These are phyloP conservation scores for Simmondsia chinensis DNA, from an alignment of 148 eudicot species.

Conservation along the genomic window DNA sequence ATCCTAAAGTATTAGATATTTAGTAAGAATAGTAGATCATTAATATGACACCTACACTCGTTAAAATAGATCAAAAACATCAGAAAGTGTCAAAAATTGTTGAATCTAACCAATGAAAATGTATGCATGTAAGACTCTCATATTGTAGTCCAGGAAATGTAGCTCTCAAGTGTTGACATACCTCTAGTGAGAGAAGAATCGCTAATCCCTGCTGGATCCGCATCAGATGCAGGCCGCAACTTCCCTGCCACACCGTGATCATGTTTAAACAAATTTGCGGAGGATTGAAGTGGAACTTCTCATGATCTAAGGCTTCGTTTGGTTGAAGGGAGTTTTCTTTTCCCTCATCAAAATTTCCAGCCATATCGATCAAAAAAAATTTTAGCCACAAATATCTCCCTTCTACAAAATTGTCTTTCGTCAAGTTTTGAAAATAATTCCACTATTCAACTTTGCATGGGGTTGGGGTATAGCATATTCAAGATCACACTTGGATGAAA, in stretches of 20 bases:
- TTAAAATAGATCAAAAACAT: too few species aligned
- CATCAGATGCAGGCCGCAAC: constrained; percentile 7
- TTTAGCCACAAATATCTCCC: neutral
- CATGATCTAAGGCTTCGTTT: neutral
- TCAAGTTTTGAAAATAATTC: too few species aligned
- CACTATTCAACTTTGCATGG: too few species aligned
- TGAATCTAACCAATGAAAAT: too few species aligned
- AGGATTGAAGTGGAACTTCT: neutral
- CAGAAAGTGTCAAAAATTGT: too few species aligned
- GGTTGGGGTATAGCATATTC: too few species aligned
- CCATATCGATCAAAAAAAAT: neutral
- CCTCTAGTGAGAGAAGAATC: constrained; percentile 13
- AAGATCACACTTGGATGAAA: too few species aligned
- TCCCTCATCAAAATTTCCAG: neutral
- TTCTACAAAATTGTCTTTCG: too few species aligned
- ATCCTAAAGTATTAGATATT: too few species aligned
- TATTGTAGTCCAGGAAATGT: too few species aligned
- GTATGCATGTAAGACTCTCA: neutral
- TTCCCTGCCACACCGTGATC: constrained; percentile 11
- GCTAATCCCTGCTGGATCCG: constrained; percentile 1
- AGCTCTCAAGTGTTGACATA: neutral
- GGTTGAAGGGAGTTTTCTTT: neutral
- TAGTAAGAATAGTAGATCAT: too few species aligned
- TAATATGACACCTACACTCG: too few species aligned
- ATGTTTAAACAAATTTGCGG: constrained; percentile 1